Evolutionary conservation across 164 flowering plant species (phyloP), one percentile per base, ranked within the genome.

Genomic region (Tetracentron sinense): DNA sequence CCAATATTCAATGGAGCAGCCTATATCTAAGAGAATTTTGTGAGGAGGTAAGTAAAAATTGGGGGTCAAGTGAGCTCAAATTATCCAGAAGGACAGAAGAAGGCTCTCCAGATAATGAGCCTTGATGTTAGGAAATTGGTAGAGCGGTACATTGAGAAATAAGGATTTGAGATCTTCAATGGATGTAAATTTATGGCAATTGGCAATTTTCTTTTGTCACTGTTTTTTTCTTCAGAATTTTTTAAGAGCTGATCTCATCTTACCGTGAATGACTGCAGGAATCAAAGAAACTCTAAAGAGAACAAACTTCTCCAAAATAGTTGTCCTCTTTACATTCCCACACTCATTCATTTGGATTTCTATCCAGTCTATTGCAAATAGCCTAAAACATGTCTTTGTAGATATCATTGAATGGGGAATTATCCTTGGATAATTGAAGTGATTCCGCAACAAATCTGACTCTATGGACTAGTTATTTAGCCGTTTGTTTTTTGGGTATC

Each of bases 1-100:
- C 97, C 98, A 0, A 73, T 72, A 6, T 90, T 90, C 79, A 87
- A 88, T 52, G 98, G 97, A 20, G 97, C 98, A 42, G 96, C 98
- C 10, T 94, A 87, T 64, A 79, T 94, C 17, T 90, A 89, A 55
- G 86, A 75, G 67, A 89, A 81, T 48, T 57, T 69, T 2, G 92
- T 85, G 69, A 77, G 91, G 44, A 69, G 79, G 58, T 87, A 87
- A 42, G 76, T 86, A 0, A 87, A 85, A 71, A 51, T 88, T 30
- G 88, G 84, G 6, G 60, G 49, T 29, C 20, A 62, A 22, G 78
- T 74, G 56, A 72, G 59, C 71, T 47, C 81, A 2, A 63, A 62
- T 20, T 68, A 83, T 60, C 72, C 95, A 0, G 83, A 82, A 42
- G 76, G 71, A 0, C 84, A 86, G 23, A 79, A 70, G 64, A 87